These are phyloP conservation scores for Allium sativum DNA, from an alignment of 106 monocot species.

Conservation along the genomic window DNA sequence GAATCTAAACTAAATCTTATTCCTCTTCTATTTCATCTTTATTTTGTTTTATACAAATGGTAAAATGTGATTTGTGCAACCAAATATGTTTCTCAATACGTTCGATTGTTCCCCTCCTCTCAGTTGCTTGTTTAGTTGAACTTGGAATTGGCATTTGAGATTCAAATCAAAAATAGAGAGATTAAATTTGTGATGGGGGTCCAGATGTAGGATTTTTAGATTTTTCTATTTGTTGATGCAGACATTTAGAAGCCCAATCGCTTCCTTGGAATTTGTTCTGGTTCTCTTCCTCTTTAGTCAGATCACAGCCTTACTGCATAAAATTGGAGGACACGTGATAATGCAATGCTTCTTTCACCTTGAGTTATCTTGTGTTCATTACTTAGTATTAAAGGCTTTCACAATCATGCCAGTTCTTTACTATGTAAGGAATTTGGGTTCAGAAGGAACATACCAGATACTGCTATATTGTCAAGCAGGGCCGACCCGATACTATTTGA, in stretches of 20 bases:
- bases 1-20: no score
- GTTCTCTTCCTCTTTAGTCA: constrained; percentile 75
- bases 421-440: constrained; percentile 41
- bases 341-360: constrained; percentile 41
- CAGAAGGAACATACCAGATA: constrained; percentile 74
- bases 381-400: constrained; percentile 33
- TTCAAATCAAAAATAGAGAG: neutral
- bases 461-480: constrained; percentile 71
- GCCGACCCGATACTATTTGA: no score
- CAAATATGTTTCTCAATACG: neutral
- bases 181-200: neutral
- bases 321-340: constrained; percentile 43
- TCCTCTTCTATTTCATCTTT: no score
- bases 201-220: neutral
- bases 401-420: constrained; percentile 43
- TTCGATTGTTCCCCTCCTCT: neutral
- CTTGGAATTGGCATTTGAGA: neutral
- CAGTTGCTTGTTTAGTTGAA: neutral
- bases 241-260: constrained; percentile 62
- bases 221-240: constrained; percentile 23
- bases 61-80: neutral
- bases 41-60: neutral
- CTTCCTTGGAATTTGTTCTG: constrained; percentile 59
- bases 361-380: constrained; percentile 35
- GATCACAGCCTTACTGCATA: constrained; percentile 49